phyloP scores from a whole-genome alignment of 2,329 filamentous ascomycete species.

The Pestalotiopsis sp. region DNA sequence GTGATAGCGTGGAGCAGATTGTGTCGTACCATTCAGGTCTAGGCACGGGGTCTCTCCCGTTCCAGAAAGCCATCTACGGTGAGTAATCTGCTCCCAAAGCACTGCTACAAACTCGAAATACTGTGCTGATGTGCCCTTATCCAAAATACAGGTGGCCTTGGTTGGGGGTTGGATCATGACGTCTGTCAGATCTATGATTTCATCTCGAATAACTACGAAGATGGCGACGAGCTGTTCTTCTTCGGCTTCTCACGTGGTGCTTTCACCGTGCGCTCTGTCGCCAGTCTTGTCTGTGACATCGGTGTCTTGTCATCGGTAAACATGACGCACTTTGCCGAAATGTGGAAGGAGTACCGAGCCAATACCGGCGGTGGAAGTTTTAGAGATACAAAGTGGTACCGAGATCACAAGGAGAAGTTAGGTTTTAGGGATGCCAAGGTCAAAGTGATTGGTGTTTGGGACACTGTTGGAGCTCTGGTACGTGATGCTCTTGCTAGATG shows the following conservation, averaged over 20 bases:
- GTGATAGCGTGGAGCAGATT: conserved; percentile 51
- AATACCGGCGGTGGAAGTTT: background rate
- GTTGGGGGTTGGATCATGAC: conserved; percentile 30
- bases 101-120: conserved; percentile 37
- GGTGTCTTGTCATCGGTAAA: conserved; percentile 56
- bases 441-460: conserved; percentile 53
- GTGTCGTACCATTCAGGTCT: conserved; percentile 65
- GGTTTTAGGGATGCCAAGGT: conserved; percentile 37
- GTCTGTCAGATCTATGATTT: conserved; percentile 66
- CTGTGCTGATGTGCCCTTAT: background rate
- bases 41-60: conserved; percentile 46
- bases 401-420: background rate
- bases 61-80: background rate
- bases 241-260: conserved; percentile 62
- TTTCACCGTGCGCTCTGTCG: conserved; percentile 60
- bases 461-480: conserved; percentile 43
- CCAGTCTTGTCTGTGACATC: conserved; percentile 53
- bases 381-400: background rate
- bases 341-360: background rate
- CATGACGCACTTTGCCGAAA: conserved; percentile 51
- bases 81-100: conserved; percentile 44
- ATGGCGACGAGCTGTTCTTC: conserved; percentile 59
- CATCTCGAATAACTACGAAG: conserved; percentile 62
- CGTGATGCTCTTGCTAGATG: background rate
- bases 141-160: background rate